Conservation (phyloP, 2,329 filamentous ascomycete genomes). For the Mariannaea elegans region DNA sequence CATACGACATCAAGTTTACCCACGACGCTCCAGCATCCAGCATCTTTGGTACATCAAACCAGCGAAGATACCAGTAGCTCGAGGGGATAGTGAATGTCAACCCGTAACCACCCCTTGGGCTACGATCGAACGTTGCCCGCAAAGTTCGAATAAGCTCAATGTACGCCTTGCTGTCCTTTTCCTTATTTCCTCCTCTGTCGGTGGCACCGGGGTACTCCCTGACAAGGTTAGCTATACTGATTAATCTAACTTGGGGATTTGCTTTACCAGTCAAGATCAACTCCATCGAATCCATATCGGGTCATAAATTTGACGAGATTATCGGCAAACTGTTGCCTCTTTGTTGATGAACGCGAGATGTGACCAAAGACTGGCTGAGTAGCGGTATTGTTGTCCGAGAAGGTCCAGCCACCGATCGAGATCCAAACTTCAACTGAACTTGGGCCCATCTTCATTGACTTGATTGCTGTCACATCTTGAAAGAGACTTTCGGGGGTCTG, state of each 20-base stretch:
- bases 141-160: not conserved
- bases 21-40: not conserved
- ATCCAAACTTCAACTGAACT: conserved; percentile 36
- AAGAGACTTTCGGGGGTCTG: conserved; percentile 2
- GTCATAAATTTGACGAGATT: not conserved
- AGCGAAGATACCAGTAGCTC: not conserved
- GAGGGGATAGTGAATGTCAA: not conserved
- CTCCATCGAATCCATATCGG: not conserved
- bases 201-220: not conserved
- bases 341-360: not conserved
- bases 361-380: not conserved
- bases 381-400: conserved; percentile 39
- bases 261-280: not conserved
- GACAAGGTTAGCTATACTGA: not conserved
- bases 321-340: not conserved
- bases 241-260: not conserved
- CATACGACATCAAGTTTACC: not conserved
- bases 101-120: not conserved
- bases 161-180: not conserved
- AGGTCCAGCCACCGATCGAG: conserved; percentile 47
- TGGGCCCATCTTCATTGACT: not conserved
- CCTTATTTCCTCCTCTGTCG: not conserved
- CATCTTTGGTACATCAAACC: not conserved
- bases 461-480: not conserved
- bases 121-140: not conserved